A percentile compares a stretch with the other conserved stretches of the same genome.
Evolutionary conservation across 192 early-diverging fungal species (phyloP).

Genomic region (Coemansia sp.): DNA sequence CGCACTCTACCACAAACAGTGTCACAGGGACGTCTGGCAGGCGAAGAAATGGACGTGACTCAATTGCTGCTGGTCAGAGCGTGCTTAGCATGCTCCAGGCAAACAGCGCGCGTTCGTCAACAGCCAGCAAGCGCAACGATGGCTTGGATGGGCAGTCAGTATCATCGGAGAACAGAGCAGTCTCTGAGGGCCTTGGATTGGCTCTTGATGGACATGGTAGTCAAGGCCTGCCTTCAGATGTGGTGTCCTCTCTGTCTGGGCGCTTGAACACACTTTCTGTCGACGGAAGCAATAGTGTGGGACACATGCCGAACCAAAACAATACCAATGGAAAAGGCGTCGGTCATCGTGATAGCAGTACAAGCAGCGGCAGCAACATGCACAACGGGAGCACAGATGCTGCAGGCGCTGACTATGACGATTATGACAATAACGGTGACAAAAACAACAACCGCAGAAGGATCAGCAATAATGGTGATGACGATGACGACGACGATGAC

Average conservation of each 20-base stretch:
- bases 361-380: neutral
- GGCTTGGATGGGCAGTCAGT: neutral
- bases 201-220: constrained; percentile 6
- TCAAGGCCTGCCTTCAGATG: neutral
- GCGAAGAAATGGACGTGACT: constrained; percentile 21
- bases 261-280: constrained; percentile 29
- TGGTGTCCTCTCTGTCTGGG: constrained; percentile 6
- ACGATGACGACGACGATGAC: constrained; percentile 31
- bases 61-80: constrained; percentile 42
- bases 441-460: constrained; percentile 11
- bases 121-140: constrained; percentile 14
- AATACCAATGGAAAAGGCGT: neutral
- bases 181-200: constrained; percentile 16
- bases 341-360: constrained; percentile 1
- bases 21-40: constrained; percentile 25
- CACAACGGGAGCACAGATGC: constrained; percentile 6
- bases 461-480: constrained; percentile 6
- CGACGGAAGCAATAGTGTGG: constrained; percentile 9
- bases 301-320: neutral
- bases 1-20: constrained; percentile 37
- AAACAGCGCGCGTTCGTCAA: constrained; percentile 21
- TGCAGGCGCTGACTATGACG: constrained; percentile 6
- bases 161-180: constrained; percentile 5
- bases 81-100: constrained; percentile 54
- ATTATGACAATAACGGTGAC: constrained; percentile 35